These are phyloP conservation scores for Artemisia tridentata DNA, from an alignment of 129 eudicot species.

Conservation along the genomic window DNA sequence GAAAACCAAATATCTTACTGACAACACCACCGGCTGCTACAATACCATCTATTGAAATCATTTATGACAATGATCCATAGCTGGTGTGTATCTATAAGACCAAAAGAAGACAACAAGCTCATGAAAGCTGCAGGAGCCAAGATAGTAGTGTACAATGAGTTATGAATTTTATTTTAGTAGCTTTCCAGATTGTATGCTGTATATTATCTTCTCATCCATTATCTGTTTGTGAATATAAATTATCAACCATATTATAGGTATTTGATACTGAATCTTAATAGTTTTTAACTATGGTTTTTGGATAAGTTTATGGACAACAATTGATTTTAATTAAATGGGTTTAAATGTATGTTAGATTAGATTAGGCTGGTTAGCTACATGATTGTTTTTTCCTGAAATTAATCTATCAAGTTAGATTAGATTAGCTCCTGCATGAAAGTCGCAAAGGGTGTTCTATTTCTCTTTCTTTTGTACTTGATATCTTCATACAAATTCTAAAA, in stretches of 20 bases:
- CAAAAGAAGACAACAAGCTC: neutral
- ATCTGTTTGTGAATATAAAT: no score
- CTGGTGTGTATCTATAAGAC: no score
- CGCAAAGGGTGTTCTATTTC: conserved; percentile 46
- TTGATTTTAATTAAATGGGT: no score
- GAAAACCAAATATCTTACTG: conserved; percentile 42
- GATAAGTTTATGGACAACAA: no score
- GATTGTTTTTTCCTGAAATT: no score
- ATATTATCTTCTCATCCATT: no score
- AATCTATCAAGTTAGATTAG: no score
- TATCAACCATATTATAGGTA: neutral
- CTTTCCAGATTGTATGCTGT: no score
- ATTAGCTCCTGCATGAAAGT: conserved; percentile 36
- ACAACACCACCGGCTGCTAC: neutral
- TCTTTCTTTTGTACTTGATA: neutral
- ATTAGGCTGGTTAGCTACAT: no score
- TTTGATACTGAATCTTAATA: neutral
- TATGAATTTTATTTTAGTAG: neutral
- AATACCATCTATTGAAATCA: no score
- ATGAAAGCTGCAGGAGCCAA: neutral
- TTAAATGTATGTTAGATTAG: no score
- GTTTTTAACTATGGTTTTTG: neutral
- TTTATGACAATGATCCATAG: neutral
- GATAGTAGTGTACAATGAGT: neutral
- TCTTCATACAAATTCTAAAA: neutral